A percentile compares a stretch with the other conserved stretches of the same genome.
These are phyloP conservation scores for Trichoderma cornu-damae DNA, from an alignment of 2,329 filamentous ascomycete genomes.

Conservation along the genomic window DNA sequence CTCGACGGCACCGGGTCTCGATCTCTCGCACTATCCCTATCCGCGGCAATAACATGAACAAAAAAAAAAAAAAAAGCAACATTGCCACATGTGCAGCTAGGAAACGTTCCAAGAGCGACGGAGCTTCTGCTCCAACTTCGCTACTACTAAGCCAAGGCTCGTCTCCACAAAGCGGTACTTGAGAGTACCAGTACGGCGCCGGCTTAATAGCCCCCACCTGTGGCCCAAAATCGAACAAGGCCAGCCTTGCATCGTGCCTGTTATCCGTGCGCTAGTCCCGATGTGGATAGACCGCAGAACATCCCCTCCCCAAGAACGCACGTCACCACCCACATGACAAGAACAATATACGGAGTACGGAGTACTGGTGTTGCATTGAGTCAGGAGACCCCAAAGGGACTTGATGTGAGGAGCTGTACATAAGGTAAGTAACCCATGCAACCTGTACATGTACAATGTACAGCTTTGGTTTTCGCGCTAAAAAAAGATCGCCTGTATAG, in stretches of 20 bases:
- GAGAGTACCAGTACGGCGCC: background rate
- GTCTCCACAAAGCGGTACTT: constrained; percentile 7
- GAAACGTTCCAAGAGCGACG: background rate
- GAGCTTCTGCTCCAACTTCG: constrained; percentile 15
- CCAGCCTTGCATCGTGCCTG: background rate
- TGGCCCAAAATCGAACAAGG: background rate
- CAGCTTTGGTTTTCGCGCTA: too few species aligned
- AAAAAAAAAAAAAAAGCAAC: too few species aligned
- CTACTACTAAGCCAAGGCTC: background rate
- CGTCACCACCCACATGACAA: constrained; percentile 2
- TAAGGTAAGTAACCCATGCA: too few species aligned
- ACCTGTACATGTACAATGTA: too few species aligned
- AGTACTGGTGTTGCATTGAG: too few species aligned
- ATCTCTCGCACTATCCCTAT: too few species aligned
- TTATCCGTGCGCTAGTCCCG: constrained; percentile 10
- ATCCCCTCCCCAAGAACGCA: constrained; percentile 2
- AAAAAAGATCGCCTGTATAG: too few species aligned
- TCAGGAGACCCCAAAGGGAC: too few species aligned
- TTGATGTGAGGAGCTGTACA: too few species aligned
- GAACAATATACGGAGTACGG: too few species aligned
- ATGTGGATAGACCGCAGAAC: background rate
- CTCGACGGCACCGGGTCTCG: too few species aligned
- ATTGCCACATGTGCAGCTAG: too few species aligned
- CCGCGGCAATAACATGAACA: background rate
- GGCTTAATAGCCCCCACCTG: constrained; percentile 11